Conservation (phyloP, 2,329 filamentous ascomycete genomes). For the Monosporascus ibericus region DNA sequence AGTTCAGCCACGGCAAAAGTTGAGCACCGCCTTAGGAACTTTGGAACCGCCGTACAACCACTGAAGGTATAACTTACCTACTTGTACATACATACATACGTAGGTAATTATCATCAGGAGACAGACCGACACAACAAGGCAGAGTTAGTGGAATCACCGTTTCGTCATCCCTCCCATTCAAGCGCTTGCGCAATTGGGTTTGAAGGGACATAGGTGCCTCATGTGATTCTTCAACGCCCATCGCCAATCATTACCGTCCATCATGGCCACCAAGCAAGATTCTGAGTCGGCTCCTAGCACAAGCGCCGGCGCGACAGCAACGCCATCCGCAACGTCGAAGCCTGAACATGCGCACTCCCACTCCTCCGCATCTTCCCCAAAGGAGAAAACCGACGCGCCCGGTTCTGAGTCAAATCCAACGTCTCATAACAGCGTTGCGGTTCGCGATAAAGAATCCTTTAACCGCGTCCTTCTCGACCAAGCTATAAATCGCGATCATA, state of each 20-base stretch:
- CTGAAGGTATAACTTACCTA: not conserved
- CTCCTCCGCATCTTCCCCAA: conserved; percentile 25
- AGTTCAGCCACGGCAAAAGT: not conserved
- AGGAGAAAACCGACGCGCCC: conserved; percentile 25
- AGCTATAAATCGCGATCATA: conserved; percentile 47
- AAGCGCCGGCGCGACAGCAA: conserved; percentile 12
- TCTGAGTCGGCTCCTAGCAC: conserved; percentile 17
- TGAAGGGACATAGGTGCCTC: conserved; percentile 1
- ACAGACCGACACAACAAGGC: not conserved
- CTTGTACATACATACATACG: not conserved
- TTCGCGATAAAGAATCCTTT: conserved; percentile 52
- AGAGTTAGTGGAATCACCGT: not conserved
- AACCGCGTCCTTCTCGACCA: conserved; percentile 48
- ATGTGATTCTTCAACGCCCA: conserved; percentile 10
- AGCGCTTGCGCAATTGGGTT: not conserved
- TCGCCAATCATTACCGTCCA: not conserved
- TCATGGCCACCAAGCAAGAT: conserved; percentile 26
- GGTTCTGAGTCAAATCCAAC: conserved; percentile 17
- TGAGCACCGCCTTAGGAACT: not conserved
- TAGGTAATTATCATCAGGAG: not conserved
- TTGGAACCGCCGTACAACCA: not conserved
- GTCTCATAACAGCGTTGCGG: conserved; percentile 16
- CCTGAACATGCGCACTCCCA: conserved; percentile 17
- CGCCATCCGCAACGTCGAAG: conserved; percentile 19
- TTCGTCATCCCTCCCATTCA: not conserved